Conservation (phyloP, 78 protist species). For the Acrasis kona region DNA sequence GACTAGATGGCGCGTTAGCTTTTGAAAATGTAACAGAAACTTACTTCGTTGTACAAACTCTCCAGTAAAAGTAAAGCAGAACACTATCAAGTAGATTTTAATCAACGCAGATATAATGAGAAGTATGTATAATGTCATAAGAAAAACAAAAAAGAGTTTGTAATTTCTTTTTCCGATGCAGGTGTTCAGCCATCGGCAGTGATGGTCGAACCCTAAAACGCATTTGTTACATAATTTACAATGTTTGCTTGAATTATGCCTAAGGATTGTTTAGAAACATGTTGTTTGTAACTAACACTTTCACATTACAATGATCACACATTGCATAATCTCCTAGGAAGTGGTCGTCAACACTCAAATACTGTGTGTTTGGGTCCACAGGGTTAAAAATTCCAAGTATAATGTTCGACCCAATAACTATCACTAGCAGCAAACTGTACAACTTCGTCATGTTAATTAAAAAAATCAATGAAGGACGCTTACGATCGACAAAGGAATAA, state of each 20-base stretch:
- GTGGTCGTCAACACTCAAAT: neutral
- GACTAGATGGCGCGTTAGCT: no score
- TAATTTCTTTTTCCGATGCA: conserved; percentile 14
- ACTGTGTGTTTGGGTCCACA: neutral
- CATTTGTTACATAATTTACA: conserved; percentile 20
- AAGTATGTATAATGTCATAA: no score
- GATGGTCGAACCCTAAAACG: conserved; percentile 13
- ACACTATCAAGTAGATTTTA: no score
- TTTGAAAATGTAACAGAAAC: no score
- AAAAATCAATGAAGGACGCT: neutral
- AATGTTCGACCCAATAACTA: neutral
- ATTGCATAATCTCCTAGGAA: neutral
- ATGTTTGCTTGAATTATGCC: no score
- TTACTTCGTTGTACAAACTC: no score
- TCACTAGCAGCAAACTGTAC: no score
- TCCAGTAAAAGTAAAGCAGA: no score
- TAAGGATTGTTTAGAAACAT: no score
- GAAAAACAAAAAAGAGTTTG: neutral
- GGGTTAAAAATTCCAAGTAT: neutral
- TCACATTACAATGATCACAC: neutral
- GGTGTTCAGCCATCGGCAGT: conserved; percentile 5
- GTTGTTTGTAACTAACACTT: neutral
- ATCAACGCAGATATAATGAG: no score
- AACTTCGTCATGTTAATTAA: neutral
- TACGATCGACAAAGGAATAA: neutral